Conservation (phyloP, 176 grass and related monocot genomes). For the Puccinellia tenuiflora region DNA sequence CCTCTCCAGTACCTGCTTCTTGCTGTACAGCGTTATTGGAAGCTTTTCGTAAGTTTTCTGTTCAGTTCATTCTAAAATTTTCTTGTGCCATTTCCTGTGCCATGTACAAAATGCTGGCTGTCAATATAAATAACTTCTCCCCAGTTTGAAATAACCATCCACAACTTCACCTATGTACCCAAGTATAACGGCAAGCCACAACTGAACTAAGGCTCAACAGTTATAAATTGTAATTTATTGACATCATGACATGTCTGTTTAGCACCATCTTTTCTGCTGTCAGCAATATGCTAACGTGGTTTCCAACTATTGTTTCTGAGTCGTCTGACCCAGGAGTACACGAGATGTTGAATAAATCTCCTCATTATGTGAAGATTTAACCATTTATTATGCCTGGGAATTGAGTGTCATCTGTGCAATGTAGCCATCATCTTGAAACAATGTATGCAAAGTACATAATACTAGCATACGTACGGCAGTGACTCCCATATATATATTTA, state of each 20-base stretch:
- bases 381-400: not conserved
- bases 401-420: not conserved
- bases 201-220: not conserved
- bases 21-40: slow-evolving; percentile 92
- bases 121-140: not conserved
- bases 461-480: not conserved
- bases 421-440: slow-evolving; percentile 1
- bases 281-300: not conserved
- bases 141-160: not conserved
- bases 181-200: not conserved
- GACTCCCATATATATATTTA: not conserved
- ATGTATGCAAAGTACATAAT: not conserved
- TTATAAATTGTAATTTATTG: not conserved
- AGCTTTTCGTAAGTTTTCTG: slow-evolving; percentile 76
- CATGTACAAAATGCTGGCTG: not conserved
- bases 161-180: not conserved
- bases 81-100: slow-evolving; percentile 10
- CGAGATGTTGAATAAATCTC: slow-evolving; percentile 1
- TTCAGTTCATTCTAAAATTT: not conserved
- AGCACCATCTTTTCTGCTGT: not conserved
- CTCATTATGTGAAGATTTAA: not conserved
- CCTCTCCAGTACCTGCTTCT: slow-evolving; percentile 91
- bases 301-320: not conserved
- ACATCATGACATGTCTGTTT: not conserved
- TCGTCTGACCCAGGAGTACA: not conserved